Percentiles rank a stretch among this genome's conserved stretches.
Conservation (phyloP, 352 stramenopile genomes). For the Globisporangium canariense region DNA sequence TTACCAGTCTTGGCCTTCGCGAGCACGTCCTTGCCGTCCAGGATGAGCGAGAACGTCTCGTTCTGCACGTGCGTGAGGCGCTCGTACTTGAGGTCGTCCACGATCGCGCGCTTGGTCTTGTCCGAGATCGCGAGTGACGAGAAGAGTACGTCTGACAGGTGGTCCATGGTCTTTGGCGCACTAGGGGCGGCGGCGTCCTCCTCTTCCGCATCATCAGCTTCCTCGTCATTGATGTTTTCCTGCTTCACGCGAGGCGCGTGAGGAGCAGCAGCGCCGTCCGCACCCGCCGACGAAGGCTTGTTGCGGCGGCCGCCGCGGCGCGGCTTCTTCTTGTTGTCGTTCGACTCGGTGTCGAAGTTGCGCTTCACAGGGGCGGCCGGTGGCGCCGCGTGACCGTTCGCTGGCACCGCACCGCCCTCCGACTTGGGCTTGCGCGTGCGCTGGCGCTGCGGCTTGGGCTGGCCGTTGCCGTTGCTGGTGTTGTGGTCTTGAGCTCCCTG, state of each 20-base stretch:
- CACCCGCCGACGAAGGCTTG: conserved; percentile 3
- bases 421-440: conserved; percentile 14
- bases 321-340: conserved; percentile 15
- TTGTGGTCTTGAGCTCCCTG: conserved; percentile 7
- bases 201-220: not conserved
- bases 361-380: conserved; percentile 8
- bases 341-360: conserved; percentile 5
- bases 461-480: not conserved
- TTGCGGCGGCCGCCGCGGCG: conserved; percentile 9
- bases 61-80: conserved; percentile 89
- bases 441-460: conserved; percentile 8
- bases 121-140: conserved; percentile 51
- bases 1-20: conserved; percentile 89
- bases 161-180: conserved; percentile 15
- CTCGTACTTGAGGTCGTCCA: conserved; percentile 83
- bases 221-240: not conserved
- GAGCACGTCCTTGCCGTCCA: conserved; percentile 87
- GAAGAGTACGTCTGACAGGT: conserved; percentile 54
- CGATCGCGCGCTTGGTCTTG: conserved; percentile 62
- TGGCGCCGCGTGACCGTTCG: not conserved
- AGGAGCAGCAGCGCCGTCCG: not conserved
- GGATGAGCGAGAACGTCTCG: conserved; percentile 70
- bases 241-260: not conserved
- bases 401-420: not conserved
- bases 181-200: not conserved